Evolutionary conservation across 495 filamentous ascomycete genomes (phyloP).

Genomic region (Lasiosphaeriaceae sp.): DNA sequence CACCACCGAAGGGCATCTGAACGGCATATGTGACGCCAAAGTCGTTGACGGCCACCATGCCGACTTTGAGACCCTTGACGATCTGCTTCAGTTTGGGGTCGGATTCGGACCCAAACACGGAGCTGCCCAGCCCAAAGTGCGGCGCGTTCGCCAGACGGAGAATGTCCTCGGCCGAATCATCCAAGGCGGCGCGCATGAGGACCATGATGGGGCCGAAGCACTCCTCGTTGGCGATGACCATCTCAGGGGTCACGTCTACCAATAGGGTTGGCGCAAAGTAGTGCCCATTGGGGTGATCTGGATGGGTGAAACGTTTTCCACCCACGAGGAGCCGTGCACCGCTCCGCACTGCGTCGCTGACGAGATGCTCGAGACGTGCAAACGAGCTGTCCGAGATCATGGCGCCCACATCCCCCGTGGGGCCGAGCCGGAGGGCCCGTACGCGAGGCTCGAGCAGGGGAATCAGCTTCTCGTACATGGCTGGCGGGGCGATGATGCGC

Average conservation of each 20-base stretch:
- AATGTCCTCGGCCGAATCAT: constrained; percentile 50
- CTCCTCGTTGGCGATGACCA: constrained; percentile 86
- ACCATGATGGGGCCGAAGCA: constrained; percentile 90
- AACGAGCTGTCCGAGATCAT: constrained; percentile 79
- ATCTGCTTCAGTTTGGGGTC: constrained; percentile 44
- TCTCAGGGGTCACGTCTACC: constrained; percentile 71
- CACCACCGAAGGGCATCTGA: constrained; percentile 88
- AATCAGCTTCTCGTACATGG: constrained; percentile 68
- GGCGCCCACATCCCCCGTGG: constrained; percentile 74
- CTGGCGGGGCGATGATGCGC: constrained; percentile 77
- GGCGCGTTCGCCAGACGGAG: constrained; percentile 74
- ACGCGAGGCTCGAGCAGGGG: constrained; percentile 67
- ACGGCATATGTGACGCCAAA: constrained; percentile 90
- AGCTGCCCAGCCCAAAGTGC: constrained; percentile 71
- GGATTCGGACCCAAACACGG: constrained; percentile 67
- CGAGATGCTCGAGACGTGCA: constrained; percentile 61
- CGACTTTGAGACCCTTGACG: constrained; percentile 66
- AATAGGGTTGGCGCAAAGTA: constrained; percentile 91
- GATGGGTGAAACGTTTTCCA: constrained; percentile 68
- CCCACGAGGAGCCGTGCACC: constrained; percentile 81
- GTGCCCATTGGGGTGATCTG: constrained; percentile 68
- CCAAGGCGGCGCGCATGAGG: constrained; percentile 64
- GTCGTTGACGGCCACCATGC: constrained; percentile 93
- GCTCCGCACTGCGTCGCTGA: constrained; percentile 67
- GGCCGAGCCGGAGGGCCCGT: constrained; percentile 60